phyloP scores from a whole-genome alignment of 257 asterid genomes.

The Solanum commersonii region DNA sequence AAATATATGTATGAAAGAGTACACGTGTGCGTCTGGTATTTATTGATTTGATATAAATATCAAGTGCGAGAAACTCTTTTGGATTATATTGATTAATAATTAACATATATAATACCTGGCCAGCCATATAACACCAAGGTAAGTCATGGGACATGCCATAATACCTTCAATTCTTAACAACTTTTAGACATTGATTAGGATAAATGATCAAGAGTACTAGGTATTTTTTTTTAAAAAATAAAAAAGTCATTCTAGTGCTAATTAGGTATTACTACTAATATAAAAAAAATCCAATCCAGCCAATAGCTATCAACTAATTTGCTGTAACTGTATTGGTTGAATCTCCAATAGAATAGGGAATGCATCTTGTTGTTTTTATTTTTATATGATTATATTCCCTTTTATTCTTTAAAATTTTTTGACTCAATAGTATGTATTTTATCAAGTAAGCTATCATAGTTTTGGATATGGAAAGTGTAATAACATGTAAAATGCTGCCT shows the following conservation, averaged over 20 bases:
- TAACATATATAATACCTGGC: background rate
- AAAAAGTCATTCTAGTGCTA: background rate
- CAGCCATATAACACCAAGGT: background rate
- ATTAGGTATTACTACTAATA: background rate
- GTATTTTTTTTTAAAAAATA: background rate
- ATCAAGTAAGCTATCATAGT: no score
- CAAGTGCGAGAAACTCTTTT: accelerated
- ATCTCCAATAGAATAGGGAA: background rate
- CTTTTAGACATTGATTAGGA: background rate
- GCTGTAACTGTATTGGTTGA: background rate
- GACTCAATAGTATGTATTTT: background rate
- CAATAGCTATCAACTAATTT: background rate
- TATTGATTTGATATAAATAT: background rate
- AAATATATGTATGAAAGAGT: background rate
- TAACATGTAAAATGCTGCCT: no score
- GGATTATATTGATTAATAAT: background rate
- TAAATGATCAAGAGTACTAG: background rate
- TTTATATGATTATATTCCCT: background rate
- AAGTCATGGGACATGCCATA: background rate
- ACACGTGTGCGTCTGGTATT: background rate
- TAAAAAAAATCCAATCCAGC: background rate
- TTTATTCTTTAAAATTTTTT: background rate
- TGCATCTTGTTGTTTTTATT: background rate
- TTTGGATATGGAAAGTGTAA: no score
- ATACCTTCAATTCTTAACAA: background rate